Percentiles rank a stretch among this genome's conserved stretches.
phyloP scores from a whole-genome alignment of 768 basidiomycete species.

The Lactarius akahatsu region DNA sequence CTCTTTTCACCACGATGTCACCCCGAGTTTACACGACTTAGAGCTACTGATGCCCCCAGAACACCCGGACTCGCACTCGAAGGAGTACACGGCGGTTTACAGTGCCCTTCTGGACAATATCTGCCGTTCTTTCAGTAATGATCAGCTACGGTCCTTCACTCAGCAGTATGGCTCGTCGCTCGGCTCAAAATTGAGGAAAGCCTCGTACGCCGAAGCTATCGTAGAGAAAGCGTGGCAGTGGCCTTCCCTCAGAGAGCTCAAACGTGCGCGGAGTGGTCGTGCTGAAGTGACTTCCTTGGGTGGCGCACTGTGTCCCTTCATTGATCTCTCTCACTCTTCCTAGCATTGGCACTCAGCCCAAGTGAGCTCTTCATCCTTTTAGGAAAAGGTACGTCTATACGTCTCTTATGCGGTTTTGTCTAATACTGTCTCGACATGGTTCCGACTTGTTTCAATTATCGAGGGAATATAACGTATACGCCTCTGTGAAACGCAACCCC shows the following conservation, averaged over 20 bases:
- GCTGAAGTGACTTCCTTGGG: conserved; percentile 49
- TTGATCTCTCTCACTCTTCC: conserved; percentile 12
- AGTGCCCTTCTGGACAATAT: conserved; percentile 52
- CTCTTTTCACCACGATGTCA: conserved; percentile 45
- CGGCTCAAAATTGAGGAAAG: conserved; percentile 37
- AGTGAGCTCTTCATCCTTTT: conserved; percentile 68
- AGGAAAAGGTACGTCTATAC: conserved; percentile 55
- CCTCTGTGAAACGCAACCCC: conserved; percentile 57
- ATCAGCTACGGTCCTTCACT: conserved; percentile 58
- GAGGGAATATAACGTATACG: conserved; percentile 57
- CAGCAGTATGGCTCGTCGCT: conserved; percentile 45
- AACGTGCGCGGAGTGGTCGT: conserved; percentile 49
- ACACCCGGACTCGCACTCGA: conserved; percentile 43
- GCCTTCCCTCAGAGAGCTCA: conserved; percentile 57
- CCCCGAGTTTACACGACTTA: conserved; percentile 59
- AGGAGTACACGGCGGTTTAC: conserved; percentile 54
- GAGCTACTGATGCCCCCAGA: conserved; percentile 52
- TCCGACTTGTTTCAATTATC: conserved; percentile 58
- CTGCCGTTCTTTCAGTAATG: conserved; percentile 59
- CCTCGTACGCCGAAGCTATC: conserved; percentile 48
- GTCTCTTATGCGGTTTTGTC: conserved; percentile 2
- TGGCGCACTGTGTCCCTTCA: conserved; percentile 35
- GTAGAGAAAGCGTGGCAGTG: conserved; percentile 69
- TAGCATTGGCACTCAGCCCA: conserved; percentile 58
- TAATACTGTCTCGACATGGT: conserved; percentile 50